Base-by-base conservation (phyloP, 257 asterid genomes). In the Salvia splendens region DNA sequence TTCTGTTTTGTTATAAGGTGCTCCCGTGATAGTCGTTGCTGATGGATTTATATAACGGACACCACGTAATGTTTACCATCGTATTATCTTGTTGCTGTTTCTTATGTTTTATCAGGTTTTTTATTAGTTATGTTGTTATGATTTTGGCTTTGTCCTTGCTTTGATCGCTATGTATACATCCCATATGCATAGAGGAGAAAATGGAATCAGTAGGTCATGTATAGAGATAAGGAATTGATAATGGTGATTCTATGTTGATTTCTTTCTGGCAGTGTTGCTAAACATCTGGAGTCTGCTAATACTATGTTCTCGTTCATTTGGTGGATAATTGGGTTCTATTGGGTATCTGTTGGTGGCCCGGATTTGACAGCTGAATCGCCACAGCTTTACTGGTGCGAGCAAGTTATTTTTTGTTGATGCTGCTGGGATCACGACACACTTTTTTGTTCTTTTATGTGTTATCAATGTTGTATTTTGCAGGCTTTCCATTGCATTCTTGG, bases 281-380 rank as follows among this genome's bases (percentile, higher is more conserved):
- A 83, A 68, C 95, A 92, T 82, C 79, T 92, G 81, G 95, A 93
- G 80, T 90, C 97, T 16, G 97, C 96, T 57, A 93, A 88, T 71
- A 86, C 99, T 7, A 88, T 93, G 97, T 93, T 93, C 82, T 90
- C 96, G 5, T 93, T 93, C 85, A 84, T 93, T 83, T 93, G 99
- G 99, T 93, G 99, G 99, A 86, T 93, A 77, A 73, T 94, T 56
- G 97, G 99, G 60, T 94, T 94, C 81, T 94, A 94, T 56, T 94
- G 97, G 99, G 89, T 94, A 49, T 86, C 97, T 68, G 87, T 89
- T 68, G 96, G 90, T 40, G 89, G 97, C 69, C 86, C 71, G 62
- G 72, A 35, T 69, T 78, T 94, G 84, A 70, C 85, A 12, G 69
- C 77, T 20, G 87, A 85, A 78, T 74, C 97, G 12, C 99, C 97